Evolutionary conservation across 805 yeast genomes (phyloP).

Genomic region (Lipomyces sp.): DNA sequence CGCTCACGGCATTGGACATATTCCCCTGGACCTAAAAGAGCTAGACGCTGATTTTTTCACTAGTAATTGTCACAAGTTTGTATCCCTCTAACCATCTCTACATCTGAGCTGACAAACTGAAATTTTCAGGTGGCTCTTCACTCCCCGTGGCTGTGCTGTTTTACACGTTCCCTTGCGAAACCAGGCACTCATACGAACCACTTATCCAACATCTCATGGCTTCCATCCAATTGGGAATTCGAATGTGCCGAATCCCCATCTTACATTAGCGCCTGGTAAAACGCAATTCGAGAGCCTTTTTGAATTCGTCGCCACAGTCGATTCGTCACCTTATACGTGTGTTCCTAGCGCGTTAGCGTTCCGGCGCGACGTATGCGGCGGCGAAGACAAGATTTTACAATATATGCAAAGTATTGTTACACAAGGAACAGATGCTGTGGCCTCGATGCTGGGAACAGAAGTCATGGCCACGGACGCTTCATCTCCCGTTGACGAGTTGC

Average conservation of each 20-base stretch:
- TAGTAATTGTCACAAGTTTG: constrained; percentile 67
- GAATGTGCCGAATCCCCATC: neutral
- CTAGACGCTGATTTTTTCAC: constrained; percentile 63
- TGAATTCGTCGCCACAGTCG: constrained; percentile 56
- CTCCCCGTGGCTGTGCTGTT: constrained; percentile 13
- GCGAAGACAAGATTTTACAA: constrained; percentile 56
- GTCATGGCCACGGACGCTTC: constrained; percentile 41
- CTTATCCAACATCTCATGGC: constrained; percentile 13
- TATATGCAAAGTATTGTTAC: constrained; percentile 56
- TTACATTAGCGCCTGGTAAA: neutral
- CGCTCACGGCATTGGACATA: constrained; percentile 67
- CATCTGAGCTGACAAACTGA: neutral
- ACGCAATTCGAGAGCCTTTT: constrained; percentile 44
- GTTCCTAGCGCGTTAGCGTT: constrained; percentile 60
- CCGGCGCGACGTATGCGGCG: constrained; percentile 58
- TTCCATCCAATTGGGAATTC: neutral
- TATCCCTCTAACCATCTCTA: neutral
- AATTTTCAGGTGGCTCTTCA: neutral
- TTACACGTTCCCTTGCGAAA: constrained; percentile 12
- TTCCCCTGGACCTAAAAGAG: constrained; percentile 38
- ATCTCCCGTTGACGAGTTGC: constrained; percentile 30
- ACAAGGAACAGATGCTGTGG: constrained; percentile 50
- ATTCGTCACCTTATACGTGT: constrained; percentile 51
- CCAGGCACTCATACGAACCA: constrained; percentile 14
- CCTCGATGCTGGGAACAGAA: constrained; percentile 50